Percentiles rank a stretch among this genome's conserved stretches.
Conservation (phyloP, 2,329 filamentous ascomycete species). For the Coniochaeta ligniaria region DNA sequence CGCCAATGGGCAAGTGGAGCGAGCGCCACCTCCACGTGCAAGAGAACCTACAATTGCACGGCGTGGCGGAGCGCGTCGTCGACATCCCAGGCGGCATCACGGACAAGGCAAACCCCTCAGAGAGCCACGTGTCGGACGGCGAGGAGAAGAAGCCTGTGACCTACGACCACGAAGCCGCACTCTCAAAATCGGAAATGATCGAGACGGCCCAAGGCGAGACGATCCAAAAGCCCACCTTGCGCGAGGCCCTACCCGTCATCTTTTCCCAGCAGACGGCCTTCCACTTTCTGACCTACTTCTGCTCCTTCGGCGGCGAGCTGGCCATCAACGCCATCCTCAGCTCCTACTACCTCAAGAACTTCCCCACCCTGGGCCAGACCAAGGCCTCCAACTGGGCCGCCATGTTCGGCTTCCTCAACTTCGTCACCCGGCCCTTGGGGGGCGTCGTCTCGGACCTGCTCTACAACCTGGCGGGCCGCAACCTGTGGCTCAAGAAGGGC, state of each 20-base stretch:
- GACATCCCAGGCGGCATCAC: conserved; percentile 42
- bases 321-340: conserved; percentile 55
- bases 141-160: conserved; percentile 20
- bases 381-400: conserved; percentile 54
- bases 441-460: conserved; percentile 48
- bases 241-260: conserved; percentile 36
- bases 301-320: conserved; percentile 57
- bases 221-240: conserved; percentile 47
- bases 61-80: conserved; percentile 34
- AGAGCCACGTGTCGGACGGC: conserved; percentile 22
- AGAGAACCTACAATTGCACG: conserved; percentile 42
- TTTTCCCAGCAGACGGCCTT: conserved; percentile 48
- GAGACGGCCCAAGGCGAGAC: conserved; percentile 46
- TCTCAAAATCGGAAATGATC: conserved; percentile 43
- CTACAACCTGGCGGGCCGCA: conserved; percentile 29
- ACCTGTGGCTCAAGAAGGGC: conserved; percentile 38
- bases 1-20: conserved; percentile 74
- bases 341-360: conserved; percentile 53
- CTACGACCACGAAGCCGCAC: conserved; percentile 35
- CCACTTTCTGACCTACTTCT: conserved; percentile 50
- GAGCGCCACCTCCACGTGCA: conserved; percentile 57
- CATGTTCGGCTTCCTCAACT: conserved; percentile 70
- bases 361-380: conserved; percentile 49
- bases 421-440: conserved; percentile 59
- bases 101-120: conserved; percentile 24